Evolutionary conservation across 768 basidiomycete genomes (phyloP).

Genomic region (Rossbeevera mucosa): DNA sequence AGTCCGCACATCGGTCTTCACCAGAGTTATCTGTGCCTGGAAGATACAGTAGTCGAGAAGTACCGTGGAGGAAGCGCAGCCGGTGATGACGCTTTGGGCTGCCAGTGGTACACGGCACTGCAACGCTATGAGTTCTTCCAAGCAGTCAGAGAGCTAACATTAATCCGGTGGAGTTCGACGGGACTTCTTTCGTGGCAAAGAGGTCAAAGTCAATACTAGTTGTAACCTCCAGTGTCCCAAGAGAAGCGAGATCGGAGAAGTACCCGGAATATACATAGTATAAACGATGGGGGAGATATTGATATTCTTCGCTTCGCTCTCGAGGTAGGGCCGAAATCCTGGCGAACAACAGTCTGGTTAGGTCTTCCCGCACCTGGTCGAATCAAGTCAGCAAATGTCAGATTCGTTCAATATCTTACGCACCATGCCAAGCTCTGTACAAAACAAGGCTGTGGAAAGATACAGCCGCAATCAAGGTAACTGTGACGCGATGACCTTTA

Average conservation of each 20-base stretch:
- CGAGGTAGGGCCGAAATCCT: conserved; percentile 44
- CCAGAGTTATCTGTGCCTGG: conserved; percentile 33
- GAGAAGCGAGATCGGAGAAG: conserved; percentile 28
- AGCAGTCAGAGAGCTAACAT: conserved; percentile 27
- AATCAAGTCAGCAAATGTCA: neutral
- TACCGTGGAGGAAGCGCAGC: conserved; percentile 18
- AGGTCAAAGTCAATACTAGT: conserved; percentile 28
- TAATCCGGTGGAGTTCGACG: conserved; percentile 38
- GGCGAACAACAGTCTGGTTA: conserved; percentile 39
- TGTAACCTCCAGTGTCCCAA: conserved; percentile 24
- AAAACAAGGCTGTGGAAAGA: conserved; percentile 5
- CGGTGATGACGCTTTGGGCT: neutral
- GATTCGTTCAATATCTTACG: neutral
- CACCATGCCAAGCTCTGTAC: conserved; percentile 26
- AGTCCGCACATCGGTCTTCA: conserved; percentile 46
- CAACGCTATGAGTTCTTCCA: conserved; percentile 31
- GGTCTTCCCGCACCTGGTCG: conserved; percentile 46
- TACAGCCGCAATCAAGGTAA: conserved; percentile 8
- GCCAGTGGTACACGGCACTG: conserved; percentile 30
- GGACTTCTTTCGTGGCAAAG: conserved; percentile 26
- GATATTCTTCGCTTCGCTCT: conserved; percentile 34
- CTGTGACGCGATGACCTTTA: neutral
- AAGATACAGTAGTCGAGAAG: conserved; percentile 41
- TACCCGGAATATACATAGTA: conserved; percentile 31
- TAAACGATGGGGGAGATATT: conserved; percentile 38